Evolutionary conservation across 2,329 filamentous ascomycete species (phyloP), one percentile per base, ranked within the genome.

Genomic region (Colletotrichum tamarilloi): DNA sequence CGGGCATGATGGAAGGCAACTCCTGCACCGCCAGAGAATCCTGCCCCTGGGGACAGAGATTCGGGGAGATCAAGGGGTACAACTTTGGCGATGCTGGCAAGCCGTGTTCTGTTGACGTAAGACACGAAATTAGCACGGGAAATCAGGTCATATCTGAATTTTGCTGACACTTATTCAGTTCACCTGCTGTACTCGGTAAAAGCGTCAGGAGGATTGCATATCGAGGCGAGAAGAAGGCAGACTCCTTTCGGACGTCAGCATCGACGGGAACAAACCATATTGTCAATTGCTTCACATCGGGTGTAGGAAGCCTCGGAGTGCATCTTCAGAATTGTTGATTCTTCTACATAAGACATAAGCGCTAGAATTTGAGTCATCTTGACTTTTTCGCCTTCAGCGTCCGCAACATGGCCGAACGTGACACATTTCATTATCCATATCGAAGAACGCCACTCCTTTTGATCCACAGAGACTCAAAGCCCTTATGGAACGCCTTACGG

Each of bases 401-500:
- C 28, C 12, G 32, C 26, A 19, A 58, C 24, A 58, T 32, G 59
- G 22, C 8, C 32, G 11, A 24, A 38, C 19, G 32, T 38, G 59
- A 19, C 32, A 28, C 11, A 32, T 22, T 49, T 46, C 59, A 46
- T 42, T 30, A 62, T 49, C 35, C 42, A 42, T 5, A 62, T 30
- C 28, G 59, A 22, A 62, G 19, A 49, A 24, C 38, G 32, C 59
- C 32, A n/a, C 22, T 62, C 22, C 24, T 9, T 62, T 35, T 53
- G 24, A 22, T 30, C 46, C 46, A 55, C 2, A 30, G 62, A n/a
- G 46, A 42, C 14, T 46, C 59, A 16, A 62, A 4, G 22, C 16
- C 59, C 28, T 62, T 9, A 14, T 28, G 14, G 19, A 62, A 38
- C 4, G 19, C 57, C 60, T 80, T 81, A 90, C 75, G 89, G 89